Conservation (phyloP, 2,329 filamentous ascomycete genomes). For the Beauveria rudraprayagi region DNA sequence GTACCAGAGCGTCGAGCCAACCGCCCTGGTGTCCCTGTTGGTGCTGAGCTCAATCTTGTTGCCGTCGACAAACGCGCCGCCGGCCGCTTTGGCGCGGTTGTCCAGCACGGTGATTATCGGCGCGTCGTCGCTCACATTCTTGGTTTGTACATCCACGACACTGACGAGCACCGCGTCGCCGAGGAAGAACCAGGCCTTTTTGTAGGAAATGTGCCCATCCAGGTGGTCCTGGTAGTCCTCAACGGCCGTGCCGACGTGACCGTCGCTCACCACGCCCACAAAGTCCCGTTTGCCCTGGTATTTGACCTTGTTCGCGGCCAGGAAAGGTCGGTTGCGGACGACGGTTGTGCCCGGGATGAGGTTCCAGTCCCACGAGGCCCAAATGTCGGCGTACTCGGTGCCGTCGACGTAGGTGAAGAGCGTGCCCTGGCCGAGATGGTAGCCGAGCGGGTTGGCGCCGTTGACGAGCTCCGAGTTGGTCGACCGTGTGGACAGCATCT, state of each 20-base stretch:
- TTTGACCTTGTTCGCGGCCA: slow-evolving; percentile 3
- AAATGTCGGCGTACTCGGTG: slow-evolving; percentile 19
- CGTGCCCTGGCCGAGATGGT: slow-evolving; percentile 19
- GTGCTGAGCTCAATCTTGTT: background rate
- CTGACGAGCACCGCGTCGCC: slow-evolving; percentile 17
- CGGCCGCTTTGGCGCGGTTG: slow-evolving; percentile 14
- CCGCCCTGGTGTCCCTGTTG: background rate
- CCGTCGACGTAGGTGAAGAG: slow-evolving; percentile 18
- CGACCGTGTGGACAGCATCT: slow-evolving; percentile 17
- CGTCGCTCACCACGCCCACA: slow-evolving; percentile 19
- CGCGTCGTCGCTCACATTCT: background rate
- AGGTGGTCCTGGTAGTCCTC: slow-evolving; percentile 17
- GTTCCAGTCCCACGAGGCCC: slow-evolving; percentile 19
- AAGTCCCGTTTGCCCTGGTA: slow-evolving; percentile 16
- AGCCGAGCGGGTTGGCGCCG: slow-evolving; percentile 17
- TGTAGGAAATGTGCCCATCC: slow-evolving; percentile 15
- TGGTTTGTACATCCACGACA: slow-evolving; percentile 13
- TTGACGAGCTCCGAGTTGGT: slow-evolving; percentile 17
- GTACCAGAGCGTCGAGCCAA: slow-evolving; percentile 14
- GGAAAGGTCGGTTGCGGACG: slow-evolving; percentile 14
- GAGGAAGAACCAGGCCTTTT: slow-evolving; percentile 18
- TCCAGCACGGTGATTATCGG: slow-evolving; percentile 17
- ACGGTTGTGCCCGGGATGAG: slow-evolving; percentile 18
- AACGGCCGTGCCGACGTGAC: slow-evolving; percentile 14
- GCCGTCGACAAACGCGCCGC: slow-evolving; percentile 13